A percentile compares a stretch with the other conserved stretches of the same genome.
phyloP scores from a whole-genome alignment of 2,329 filamentous ascomycete species.

The Aciculosporium take region DNA sequence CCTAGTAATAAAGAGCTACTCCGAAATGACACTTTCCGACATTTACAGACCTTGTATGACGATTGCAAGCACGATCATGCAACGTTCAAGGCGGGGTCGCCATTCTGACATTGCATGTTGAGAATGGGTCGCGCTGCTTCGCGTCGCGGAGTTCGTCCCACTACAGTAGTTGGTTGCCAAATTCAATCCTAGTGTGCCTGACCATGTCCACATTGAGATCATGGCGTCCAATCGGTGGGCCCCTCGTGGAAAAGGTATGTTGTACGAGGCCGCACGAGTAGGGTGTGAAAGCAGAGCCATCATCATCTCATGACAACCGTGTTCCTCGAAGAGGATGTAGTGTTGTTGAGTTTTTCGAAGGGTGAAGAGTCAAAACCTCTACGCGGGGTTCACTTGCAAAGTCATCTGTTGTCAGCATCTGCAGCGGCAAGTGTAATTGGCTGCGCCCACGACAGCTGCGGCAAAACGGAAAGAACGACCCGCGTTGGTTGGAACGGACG shows the following conservation, averaged over 20 bases:
- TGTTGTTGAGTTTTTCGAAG: background rate
- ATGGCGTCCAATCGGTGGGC: slow-evolving; percentile 2
- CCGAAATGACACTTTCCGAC: background rate
- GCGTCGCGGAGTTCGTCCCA: background rate
- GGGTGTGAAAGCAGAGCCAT: background rate
- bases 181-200: slow-evolving; percentile 1
- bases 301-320: background rate
- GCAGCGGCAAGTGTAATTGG: background rate
- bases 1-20: too few relatives aligned
- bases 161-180: slow-evolving; percentile 1
- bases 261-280: background rate
- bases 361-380: background rate
- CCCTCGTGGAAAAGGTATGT: background rate
- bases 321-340: background rate
- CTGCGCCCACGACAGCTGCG: background rate
- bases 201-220: background rate
- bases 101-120: background rate
- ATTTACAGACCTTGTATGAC: background rate
- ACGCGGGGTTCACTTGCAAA: background rate
- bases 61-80: background rate
- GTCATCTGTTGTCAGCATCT: background rate
- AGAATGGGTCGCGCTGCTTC: background rate
- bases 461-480: background rate
- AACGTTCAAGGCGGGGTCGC: background rate
- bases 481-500: background rate